phyloP scores from a whole-genome alignment of 2,329 filamentous ascomycete species.

The Beauveria bassiana region DNA sequence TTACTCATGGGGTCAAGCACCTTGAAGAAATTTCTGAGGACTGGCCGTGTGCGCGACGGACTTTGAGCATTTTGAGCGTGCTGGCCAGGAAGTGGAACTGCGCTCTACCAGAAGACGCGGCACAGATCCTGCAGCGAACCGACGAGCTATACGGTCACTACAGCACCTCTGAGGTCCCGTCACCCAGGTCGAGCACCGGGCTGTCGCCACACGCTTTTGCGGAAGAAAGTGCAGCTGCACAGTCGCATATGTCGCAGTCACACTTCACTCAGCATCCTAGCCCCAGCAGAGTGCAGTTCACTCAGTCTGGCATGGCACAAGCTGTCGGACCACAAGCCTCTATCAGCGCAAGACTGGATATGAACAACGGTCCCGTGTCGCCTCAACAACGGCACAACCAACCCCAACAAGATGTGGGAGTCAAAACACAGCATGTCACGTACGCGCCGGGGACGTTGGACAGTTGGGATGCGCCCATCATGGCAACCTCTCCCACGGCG shows the following conservation, averaged over 20 bases:
- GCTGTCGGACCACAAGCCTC: not conserved
- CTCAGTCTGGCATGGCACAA: not conserved
- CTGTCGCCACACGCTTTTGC: conserved; percentile 24
- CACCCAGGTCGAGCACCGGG: conserved; percentile 35
- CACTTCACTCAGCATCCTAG: conserved; percentile 11
- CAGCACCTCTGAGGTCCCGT: conserved; percentile 52
- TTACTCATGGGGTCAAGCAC: conserved; percentile 83
- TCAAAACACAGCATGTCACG: not conserved
- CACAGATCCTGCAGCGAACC: conserved; percentile 64
- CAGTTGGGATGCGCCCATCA: conserved; percentile 1
- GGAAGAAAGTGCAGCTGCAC: conserved; percentile 14
- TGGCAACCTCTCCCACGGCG: not conserved
- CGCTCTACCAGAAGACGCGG: conserved; percentile 76
- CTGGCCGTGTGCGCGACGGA: conserved; percentile 84
- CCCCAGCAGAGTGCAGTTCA: conserved; percentile 5
- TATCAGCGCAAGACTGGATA: conserved; percentile 3
- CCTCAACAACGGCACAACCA: conserved; percentile 5
- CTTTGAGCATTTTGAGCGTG: conserved; percentile 76
- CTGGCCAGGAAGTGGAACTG: conserved; percentile 86
- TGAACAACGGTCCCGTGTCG: not conserved
- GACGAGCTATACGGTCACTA: conserved; percentile 74
- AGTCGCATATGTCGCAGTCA: conserved; percentile 12
- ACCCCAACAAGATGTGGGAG: conserved; percentile 3
- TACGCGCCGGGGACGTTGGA: conserved; percentile 7
- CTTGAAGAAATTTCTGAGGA: conserved; percentile 93